A percentile compares a stretch with the other conserved stretches of the same genome.
Evolutionary conservation across 139 green algal species (phyloP).

Genomic region (Pycnococcus provasolii): DNA sequence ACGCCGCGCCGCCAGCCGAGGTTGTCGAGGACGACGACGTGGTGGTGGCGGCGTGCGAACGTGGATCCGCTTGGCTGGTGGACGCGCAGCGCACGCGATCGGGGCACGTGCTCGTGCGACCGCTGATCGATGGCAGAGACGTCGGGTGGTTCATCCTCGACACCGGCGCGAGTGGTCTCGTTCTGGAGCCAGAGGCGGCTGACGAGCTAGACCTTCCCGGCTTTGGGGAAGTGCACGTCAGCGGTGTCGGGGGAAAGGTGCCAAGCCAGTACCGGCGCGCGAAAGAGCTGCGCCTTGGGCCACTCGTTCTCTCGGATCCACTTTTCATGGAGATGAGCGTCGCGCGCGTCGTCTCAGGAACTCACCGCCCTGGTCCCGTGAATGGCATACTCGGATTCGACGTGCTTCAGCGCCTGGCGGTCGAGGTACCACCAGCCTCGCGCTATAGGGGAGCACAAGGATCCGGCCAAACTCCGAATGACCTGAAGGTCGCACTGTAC

Average conservation of each 20-base stretch:
- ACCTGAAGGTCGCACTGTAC: neutral
- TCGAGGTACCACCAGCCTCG: conserved; percentile 17
- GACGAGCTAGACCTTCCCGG: conserved; percentile 8
- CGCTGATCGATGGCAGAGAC: conserved; percentile 23
- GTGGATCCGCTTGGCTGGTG: neutral
- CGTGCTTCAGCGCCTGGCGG: conserved; percentile 12
- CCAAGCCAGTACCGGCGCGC: conserved; percentile 19
- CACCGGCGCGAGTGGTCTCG: conserved; percentile 31
- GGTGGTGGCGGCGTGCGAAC: neutral
- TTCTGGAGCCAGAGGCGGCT: conserved; percentile 15
- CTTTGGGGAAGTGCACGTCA: conserved; percentile 31
- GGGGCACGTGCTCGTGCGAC: conserved; percentile 26
- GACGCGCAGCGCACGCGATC: conserved; percentile 2
- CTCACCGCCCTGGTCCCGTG: conserved; percentile 10
- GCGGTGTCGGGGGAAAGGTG: conserved; percentile 23
- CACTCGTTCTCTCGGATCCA: conserved; percentile 15
- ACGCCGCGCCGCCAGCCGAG: neutral
- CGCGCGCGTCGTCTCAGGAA: conserved; percentile 18
- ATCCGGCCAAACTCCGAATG: neutral
- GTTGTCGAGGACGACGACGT: neutral
- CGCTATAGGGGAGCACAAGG: neutral
- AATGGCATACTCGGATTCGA: conserved; percentile 34
- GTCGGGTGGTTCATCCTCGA: conserved; percentile 33
- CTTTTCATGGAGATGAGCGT: conserved; percentile 37
- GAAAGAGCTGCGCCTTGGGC: conserved; percentile 14